Conservation (phyloP, 2,329 filamentous ascomycete genomes). For the Diaporthe velutina region DNA sequence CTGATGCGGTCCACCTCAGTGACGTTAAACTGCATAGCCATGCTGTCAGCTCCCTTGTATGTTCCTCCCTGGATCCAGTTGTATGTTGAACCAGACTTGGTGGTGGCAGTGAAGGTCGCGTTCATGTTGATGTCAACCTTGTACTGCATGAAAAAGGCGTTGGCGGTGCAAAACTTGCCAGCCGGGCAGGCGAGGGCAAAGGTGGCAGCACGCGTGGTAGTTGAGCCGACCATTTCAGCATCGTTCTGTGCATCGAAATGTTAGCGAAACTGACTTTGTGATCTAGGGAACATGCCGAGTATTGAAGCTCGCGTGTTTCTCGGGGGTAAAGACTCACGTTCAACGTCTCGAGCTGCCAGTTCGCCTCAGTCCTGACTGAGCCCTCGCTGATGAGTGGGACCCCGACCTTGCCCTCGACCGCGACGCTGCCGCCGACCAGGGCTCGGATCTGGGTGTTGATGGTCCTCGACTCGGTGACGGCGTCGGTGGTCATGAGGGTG, state of each 20-base stretch:
- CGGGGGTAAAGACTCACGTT: conserved; percentile 15
- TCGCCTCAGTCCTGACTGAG: conserved; percentile 31
- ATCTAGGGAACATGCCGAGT: too few species aligned
- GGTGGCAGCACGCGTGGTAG: conserved; percentile 37
- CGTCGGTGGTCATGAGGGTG: conserved; percentile 36
- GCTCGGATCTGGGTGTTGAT: conserved; percentile 33
- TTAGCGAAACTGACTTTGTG: background rate
- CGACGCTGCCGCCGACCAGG: conserved; percentile 33
- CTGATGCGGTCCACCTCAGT: conserved; percentile 35
- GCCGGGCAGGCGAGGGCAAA: conserved; percentile 39
- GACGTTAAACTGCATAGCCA: conserved; percentile 38
- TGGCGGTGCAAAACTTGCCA: conserved; percentile 40
- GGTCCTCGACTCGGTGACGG: conserved; percentile 36
- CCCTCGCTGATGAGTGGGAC: conserved; percentile 34
- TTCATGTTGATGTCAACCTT: conserved; percentile 41
- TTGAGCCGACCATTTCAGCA: conserved; percentile 31
- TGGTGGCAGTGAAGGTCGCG: conserved; percentile 38
- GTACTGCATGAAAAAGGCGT: conserved; percentile 40
- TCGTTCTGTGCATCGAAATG: conserved; percentile 8
- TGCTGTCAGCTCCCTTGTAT: conserved; percentile 37
- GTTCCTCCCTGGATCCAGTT: conserved; percentile 38
- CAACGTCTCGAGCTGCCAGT: conserved; percentile 35
- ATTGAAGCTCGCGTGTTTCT: background rate
- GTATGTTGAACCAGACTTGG: conserved; percentile 35
- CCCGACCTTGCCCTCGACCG: conserved; percentile 33